Conservation (phyloP, 2,329 filamentous ascomycete species). For the Xylariaceae sp. region DNA sequence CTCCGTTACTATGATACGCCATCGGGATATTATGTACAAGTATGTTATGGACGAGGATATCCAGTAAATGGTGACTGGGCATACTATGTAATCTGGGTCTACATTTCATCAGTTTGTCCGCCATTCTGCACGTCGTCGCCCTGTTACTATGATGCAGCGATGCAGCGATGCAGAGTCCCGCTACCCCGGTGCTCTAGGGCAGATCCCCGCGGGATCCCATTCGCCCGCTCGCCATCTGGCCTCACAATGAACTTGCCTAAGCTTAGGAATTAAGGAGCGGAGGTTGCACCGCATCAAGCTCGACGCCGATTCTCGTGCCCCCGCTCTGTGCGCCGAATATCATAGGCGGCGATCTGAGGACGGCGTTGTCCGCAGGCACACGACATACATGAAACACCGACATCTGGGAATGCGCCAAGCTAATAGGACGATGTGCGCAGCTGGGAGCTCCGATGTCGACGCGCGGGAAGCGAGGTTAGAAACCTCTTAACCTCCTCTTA, state of each 20-base stretch:
- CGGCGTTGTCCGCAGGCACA: constrained; percentile 2
- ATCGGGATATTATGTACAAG: too few relatives aligned
- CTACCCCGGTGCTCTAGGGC: background rate
- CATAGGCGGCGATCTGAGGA: background rate
- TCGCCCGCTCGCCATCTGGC: constrained; percentile 9
- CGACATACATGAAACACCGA: background rate
- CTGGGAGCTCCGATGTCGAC: too few relatives aligned
- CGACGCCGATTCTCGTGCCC: constrained; percentile 13
- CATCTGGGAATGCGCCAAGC: background rate
- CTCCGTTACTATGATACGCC: too few relatives aligned
- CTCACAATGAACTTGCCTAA: constrained; percentile 13
- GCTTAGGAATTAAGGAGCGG: background rate
- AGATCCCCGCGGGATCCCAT: background rate
- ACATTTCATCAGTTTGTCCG: background rate
- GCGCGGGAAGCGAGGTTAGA: background rate
- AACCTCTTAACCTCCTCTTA: background rate
- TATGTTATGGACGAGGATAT: too few relatives aligned
- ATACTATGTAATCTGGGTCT: too few relatives aligned
- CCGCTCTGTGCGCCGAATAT: constrained; percentile 3
- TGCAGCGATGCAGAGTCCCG: background rate
- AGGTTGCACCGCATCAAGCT: constrained; percentile 15
- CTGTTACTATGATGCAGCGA: background rate
- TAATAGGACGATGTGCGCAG: too few relatives aligned
- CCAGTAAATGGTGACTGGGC: too few relatives aligned
- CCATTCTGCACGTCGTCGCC: too few relatives aligned